Conservation (phyloP, 179 eudicot genomes). For the Spinacia oleracea region DNA sequence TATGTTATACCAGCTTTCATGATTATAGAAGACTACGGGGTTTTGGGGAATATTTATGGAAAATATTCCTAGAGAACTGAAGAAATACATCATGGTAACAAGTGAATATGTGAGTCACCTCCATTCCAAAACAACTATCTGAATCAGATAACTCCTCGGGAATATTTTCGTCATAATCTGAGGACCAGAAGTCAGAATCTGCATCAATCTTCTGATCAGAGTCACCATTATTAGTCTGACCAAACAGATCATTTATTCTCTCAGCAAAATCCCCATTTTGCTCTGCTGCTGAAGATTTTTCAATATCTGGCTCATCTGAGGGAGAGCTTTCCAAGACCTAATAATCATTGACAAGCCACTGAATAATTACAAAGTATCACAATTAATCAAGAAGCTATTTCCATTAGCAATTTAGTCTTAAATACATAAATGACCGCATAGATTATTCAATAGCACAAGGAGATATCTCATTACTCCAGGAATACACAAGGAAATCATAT, state of each 20-base stretch:
- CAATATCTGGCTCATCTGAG: conserved; percentile 32
- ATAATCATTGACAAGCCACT: conserved; percentile 1
- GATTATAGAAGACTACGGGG: neutral
- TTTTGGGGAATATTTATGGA: neutral
- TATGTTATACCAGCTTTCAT: too few relatives aligned
- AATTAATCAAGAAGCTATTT: neutral
- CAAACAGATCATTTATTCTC: conserved; percentile 16
- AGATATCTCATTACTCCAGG: too few relatives aligned
- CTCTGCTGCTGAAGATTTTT: conserved; percentile 19
- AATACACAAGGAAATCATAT: neutral
- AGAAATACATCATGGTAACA: neutral
- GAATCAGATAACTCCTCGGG: conserved; percentile 57
- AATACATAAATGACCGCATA: neutral
- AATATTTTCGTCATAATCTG: conserved; percentile 58
- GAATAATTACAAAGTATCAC: neutral
- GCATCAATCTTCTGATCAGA: conserved; percentile 33
- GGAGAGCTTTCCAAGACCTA: conserved; percentile 63
- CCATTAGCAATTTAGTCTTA: neutral
- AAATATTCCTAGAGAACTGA: neutral
- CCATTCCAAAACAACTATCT: conserved; percentile 52
- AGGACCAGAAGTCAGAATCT: conserved; percentile 57
- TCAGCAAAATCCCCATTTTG: conserved; percentile 21
- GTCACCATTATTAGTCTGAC: conserved; percentile 23
- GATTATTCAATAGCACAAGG: too few relatives aligned
- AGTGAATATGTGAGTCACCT: conserved; percentile 30